Percentiles rank a stretch among this genome's conserved stretches.
Conservation (phyloP, 768 basidiomycete genomes). For the Trametes meyenii region DNA sequence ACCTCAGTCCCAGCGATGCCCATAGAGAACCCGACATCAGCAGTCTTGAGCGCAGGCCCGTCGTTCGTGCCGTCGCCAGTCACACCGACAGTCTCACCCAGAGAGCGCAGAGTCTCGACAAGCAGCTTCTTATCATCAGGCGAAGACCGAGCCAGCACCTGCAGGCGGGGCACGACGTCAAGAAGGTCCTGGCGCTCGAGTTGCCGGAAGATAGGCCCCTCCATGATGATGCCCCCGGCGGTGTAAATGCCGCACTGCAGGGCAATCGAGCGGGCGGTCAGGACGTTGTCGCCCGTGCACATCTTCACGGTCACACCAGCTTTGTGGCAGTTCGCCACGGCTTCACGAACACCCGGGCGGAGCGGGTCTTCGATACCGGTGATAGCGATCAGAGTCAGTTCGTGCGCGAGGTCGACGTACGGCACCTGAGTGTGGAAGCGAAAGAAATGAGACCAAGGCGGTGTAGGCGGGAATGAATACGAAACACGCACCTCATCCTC, state of each 20-base stretch:
- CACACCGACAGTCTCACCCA: conserved; percentile 92
- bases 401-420: conserved; percentile 66
- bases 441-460: background rate
- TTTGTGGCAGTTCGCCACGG: conserved; percentile 82
- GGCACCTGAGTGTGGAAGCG: conserved; percentile 56
- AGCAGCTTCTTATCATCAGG: conserved; percentile 96
- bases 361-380: conserved; percentile 97
- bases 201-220: conserved; percentile 90
- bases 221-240: conserved; percentile 95
- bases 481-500: conserved; percentile 54
- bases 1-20: conserved; percentile 97
- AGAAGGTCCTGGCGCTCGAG: conserved; percentile 70
- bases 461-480: background rate
- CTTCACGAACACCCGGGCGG: conserved; percentile 84
- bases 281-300: conserved; percentile 97
- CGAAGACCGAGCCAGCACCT: conserved; percentile 96
- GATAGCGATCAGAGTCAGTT: conserved; percentile 86
- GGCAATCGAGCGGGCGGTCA: conserved; percentile 96
- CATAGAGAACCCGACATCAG: conserved; percentile 97
- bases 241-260: conserved; percentile 95
- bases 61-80: conserved; percentile 99
- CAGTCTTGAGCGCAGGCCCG: conserved; percentile 93
- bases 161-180: conserved; percentile 87
- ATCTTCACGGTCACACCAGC: conserved; percentile 96
- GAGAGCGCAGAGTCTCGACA: conserved; percentile 81